These are phyloP conservation scores for Prunus armeniaca DNA, from an alignment of 306 rosid genomes.

Conservation along the genomic window DNA sequence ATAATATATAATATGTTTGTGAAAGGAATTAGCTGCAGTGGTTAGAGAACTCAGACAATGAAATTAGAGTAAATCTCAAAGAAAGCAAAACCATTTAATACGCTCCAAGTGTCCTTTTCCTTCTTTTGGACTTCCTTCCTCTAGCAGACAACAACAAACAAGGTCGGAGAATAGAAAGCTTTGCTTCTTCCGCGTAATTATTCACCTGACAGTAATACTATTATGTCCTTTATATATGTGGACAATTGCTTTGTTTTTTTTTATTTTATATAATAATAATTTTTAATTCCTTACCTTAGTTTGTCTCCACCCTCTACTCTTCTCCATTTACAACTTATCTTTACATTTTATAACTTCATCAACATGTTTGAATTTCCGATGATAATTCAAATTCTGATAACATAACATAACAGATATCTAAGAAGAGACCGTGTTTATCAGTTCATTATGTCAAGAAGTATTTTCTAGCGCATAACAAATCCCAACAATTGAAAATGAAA, in stretches of 20 bases:
- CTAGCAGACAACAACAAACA: slow-evolving; percentile 25
- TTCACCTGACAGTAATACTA: background rate
- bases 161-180: slow-evolving; percentile 3
- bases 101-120: slow-evolving; percentile 51
- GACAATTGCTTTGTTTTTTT: background rate
- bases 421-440: rapidly evolving
- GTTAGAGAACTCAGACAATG: slow-evolving; percentile 41
- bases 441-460: background rate
- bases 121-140: slow-evolving; percentile 23
- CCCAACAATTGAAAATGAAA: too few species aligned
- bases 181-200: background rate
- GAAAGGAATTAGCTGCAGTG: slow-evolving; percentile 40
- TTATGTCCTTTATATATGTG: background rate
- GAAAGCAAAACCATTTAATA: slow-evolving; percentile 34
- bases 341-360: background rate
- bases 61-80: slow-evolving; percentile 44
- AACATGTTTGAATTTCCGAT: background rate
- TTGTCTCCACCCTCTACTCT: background rate
- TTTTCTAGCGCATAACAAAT: background rate
- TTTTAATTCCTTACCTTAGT: slow-evolving; percentile 26
- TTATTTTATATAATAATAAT: too few species aligned
- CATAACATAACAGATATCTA: background rate
- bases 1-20: slow-evolving; percentile 5
- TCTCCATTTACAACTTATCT: background rate
- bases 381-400: background rate